Base-by-base conservation (phyloP, 352 stramenopile species). In the Poterioochromonas sp. region DNA sequence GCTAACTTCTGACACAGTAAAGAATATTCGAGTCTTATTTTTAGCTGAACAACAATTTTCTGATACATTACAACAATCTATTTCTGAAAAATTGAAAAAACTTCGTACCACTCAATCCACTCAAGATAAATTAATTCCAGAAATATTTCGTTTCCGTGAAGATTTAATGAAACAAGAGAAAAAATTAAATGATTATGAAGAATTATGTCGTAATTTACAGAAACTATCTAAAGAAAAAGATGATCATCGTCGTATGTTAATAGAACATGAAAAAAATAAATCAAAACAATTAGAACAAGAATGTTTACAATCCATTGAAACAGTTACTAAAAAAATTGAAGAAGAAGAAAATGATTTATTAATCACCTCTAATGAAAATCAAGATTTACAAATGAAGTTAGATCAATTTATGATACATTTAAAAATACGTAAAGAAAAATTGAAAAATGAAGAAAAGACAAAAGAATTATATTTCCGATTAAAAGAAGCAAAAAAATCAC, bases 1-100 rank as follows among this genome's bases (percentile, higher is more conserved):
- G 12, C 29, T 18, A 8, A 29, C 58, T 11, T 15, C 58, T 18
- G 29, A 12, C 34, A 40, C 58, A 29, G 58, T 68, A 18, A 12
- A 26, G 26, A 39, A 68, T 32, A 18, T 68, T 40, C 58, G 58
- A 37, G 5, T 68, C 5, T 26, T 68, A 5, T 68, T 68, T 26
- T 40, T 68, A 39, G 58, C 58, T 37, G 58, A 68, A 68, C 58
- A 68, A 32, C 58, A 68, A 39, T 68, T 68, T 26, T 40, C 58
- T 37, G 58, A 68, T 29, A 37, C 58, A 39, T 39, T 68, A 68
- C 58, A 35, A 37, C 8, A 5, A 37, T 68, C 58, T 35, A 29
- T 71, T 35, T 29, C 15, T 41, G 62, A 40, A 1, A 71, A 71
- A 71, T 32, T 71, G 5, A 71, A 71, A 26, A 43, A 71, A 15